Base-by-base conservation (phyloP, 2,329 filamentous ascomycete species). In the Sporothrix globosa region DNA sequence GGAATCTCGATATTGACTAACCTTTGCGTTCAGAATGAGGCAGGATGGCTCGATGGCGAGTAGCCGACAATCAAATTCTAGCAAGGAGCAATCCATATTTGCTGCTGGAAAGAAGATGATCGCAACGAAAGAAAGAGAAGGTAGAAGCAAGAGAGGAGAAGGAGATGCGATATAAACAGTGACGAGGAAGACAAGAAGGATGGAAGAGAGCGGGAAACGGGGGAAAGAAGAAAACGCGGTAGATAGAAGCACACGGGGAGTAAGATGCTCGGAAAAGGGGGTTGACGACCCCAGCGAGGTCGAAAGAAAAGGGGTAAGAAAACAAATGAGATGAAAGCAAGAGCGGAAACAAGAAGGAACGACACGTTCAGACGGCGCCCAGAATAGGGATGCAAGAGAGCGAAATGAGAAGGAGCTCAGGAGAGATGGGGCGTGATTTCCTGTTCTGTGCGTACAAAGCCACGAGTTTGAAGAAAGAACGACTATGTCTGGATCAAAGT, bases 21-120 rank as follows among this genome's bases (percentile, higher is more conserved):
- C 58, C 13, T 46, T 46, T 63, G 58, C 5, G n/a, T 46, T 21
- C 39, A 14, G 39, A 19, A 24, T 13, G 21, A 21, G 17, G 9
- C 41, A 14, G 41, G n/a, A 44, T 39, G 34, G 48, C 39, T 71
- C 72, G 70, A 30, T 44, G 46, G 71, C 69, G 72, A 72, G 70
- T 71, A 60, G 61, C 46, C 71, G 48, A 58, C 6, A 58, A 27
- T 41, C 44, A 60, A n/a, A 63, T 50, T 52, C 56, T 21, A 53
- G 34, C 56, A 50, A 48, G 46, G 19, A 39, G 46, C 41, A 61
- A 50, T 41, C 21, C 58, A 63, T 63, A 63, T 13, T 30, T 52
- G 67, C 54, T 17, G n/a, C 56, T 54, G 56, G 52, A 30, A 30
- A 54, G 53, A 63, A 24, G 39, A 46, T 46, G 58, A 63, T 27